Conservation (phyloP, 2,329 filamentous ascomycete species). For the Pseudohalonectria lignicola region DNA sequence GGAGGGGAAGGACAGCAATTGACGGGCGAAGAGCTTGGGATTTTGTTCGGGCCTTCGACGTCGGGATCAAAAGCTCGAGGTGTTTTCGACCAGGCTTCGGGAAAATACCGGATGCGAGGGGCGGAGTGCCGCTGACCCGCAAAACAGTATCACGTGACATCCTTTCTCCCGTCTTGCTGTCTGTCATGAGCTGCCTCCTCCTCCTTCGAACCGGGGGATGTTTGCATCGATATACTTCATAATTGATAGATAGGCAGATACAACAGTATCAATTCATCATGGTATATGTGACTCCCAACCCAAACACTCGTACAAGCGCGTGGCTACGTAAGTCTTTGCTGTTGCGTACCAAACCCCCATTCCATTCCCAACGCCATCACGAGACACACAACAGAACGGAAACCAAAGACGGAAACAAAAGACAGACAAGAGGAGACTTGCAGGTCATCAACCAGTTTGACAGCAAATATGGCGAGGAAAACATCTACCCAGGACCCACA, state of each 20-base stretch:
- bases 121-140: too few species aligned
- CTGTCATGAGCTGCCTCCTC: too few species aligned
- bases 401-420: background rate
- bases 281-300: background rate
- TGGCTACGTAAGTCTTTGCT: background rate
- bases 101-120: slow-evolving; percentile 1
- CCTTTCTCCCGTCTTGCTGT: too few species aligned
- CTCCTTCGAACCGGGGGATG: too few species aligned
- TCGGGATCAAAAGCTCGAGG: background rate
- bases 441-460: too few species aligned
- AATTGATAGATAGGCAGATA: too few species aligned
- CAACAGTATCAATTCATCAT: background rate
- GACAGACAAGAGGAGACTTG: background rate
- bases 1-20: too few species aligned
- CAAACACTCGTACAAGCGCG: background rate
- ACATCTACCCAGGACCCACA: background rate
- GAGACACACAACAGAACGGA: background rate
- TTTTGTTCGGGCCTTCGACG: background rate
- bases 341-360: background rate
- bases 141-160: too few species aligned
- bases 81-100: slow-evolving; percentile 1
- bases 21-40: too few species aligned
- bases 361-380: background rate
- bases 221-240: too few species aligned
- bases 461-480: background rate